Conservation (phyloP, 192 early-diverging fungal genomes). For the Thamnidium elegans region DNA sequence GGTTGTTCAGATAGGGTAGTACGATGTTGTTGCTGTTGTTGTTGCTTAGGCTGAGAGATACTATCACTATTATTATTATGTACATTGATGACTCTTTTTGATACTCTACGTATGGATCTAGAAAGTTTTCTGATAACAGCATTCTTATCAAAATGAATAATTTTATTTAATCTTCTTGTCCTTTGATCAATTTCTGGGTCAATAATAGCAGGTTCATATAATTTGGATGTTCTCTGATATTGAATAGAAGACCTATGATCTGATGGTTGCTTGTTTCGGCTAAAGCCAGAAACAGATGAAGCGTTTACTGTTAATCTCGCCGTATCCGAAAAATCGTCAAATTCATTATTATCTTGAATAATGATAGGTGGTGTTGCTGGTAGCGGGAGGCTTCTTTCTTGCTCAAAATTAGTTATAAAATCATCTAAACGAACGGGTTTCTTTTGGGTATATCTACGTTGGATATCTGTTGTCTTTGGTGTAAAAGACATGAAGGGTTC, state of each 20-base stretch:
- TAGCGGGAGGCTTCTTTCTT: background rate
- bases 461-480: background rate
- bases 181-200: slow-evolving; percentile 4
- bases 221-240: too few relatives aligned
- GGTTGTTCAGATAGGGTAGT: background rate
- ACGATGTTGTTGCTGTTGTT: background rate
- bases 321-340: slow-evolving; percentile 28
- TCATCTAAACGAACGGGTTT: background rate
- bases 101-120: slow-evolving; percentile 10
- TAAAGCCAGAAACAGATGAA: slow-evolving; percentile 8
- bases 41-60: background rate
- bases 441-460: slow-evolving; percentile 4
- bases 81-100: slow-evolving; percentile 15
- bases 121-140: background rate
- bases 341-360: slow-evolving; percentile 5
- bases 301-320: slow-evolving; percentile 24
- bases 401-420: slow-evolving; percentile 12
- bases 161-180: background rate
- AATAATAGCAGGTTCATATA: background rate
- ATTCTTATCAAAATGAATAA: background rate
- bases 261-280: too few relatives aligned
- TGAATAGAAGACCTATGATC: too few relatives aligned
- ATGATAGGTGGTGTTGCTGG: background rate
- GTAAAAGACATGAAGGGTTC: slow-evolving; percentile 10
- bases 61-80: slow-evolving; percentile 1